Evolutionary conservation across 805 yeast genomes (phyloP).

Genomic region (Torulaspora gathmanii): DNA sequence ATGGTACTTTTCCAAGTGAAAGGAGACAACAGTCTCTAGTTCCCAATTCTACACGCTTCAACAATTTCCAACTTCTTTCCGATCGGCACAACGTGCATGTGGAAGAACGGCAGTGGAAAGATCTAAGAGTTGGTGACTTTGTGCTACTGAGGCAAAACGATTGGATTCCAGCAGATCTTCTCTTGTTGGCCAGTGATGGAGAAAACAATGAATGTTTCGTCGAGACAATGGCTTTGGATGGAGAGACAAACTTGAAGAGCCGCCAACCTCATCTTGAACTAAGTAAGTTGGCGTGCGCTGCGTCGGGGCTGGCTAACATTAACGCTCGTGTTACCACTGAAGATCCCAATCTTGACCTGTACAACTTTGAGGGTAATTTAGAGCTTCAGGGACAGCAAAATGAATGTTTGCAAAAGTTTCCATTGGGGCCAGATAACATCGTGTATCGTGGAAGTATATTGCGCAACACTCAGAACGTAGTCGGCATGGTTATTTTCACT

Average conservation of each 20-base stretch:
- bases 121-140: constrained; percentile 83
- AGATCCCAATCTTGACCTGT: constrained; percentile 88
- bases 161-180: constrained; percentile 89
- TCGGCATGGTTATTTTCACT: constrained; percentile 83
- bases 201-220: constrained; percentile 62
- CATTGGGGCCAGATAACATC: constrained; percentile 78
- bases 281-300: constrained; percentile 46
- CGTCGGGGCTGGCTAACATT: constrained; percentile 46
- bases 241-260: constrained; percentile 88
- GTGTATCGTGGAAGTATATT: constrained; percentile 85
- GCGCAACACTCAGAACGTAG: constrained; percentile 69
- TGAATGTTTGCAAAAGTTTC: constrained; percentile 41
- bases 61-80: constrained; percentile 20
- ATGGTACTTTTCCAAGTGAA: background rate
- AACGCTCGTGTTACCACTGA: constrained; percentile 62
- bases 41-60: constrained; percentile 19
- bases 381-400: constrained; percentile 37
- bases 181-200: constrained; percentile 63
- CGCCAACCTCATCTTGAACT: constrained; percentile 63
- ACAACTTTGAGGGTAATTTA: constrained; percentile 82
- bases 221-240: constrained; percentile 97
- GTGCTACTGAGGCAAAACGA: constrained; percentile 71
- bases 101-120: constrained; percentile 54
- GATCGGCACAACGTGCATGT: constrained; percentile 24
- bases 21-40: background rate